Base-by-base conservation (phyloP, 805 yeast species). In the Kluyveromyces lactis region DNA sequence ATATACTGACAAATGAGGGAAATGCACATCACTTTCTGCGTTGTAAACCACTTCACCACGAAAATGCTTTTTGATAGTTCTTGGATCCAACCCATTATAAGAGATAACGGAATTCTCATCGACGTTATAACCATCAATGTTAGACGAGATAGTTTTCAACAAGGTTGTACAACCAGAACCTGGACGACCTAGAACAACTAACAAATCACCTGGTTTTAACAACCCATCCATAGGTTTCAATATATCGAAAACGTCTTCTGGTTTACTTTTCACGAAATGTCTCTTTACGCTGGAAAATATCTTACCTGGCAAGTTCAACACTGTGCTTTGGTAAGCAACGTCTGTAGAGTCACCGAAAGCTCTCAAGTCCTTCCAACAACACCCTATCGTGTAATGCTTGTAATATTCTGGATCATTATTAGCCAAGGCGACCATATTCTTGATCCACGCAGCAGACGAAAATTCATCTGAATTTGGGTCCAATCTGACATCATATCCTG, bases 101-200 rank as follows among this genome's bases (percentile, higher is more conserved):
- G 71, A 60, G 24, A 78, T 64, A 5, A 48, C 45, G 1, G 82
- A 68, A 24, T 67, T 69, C 30, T 57, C 42, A 28, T 66, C 75
- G 24, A 79, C 50, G 24, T 69, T 54, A 55, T 75, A 76, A 44
- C 85, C 85, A 51, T 74, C 72, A 5, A 82, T 75, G 39, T 76
- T 73, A 13, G 77, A 56, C 28, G 80, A 64, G 29, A 79, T 65
- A 4, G 82, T 71, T 50, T 79, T 79, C 50, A 80, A 63, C 36
- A 79, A 62, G 0, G 86, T 79, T 2, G 85, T 72, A 56, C 86
- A 80, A 47, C 87, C 86, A n/a, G 86, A 75, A 52, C 86, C 86
- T 1, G 86, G 86, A 60, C 83, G 71, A 38, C 87, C 87, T 42
- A 80, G 61, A 12, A 80, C 86, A 36, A 81, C 81, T 6, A 81